These are phyloP conservation scores for Tremellales sp. DNA, from an alignment of 1,284 basidiomycete genomes.

Conservation along the genomic window DNA sequence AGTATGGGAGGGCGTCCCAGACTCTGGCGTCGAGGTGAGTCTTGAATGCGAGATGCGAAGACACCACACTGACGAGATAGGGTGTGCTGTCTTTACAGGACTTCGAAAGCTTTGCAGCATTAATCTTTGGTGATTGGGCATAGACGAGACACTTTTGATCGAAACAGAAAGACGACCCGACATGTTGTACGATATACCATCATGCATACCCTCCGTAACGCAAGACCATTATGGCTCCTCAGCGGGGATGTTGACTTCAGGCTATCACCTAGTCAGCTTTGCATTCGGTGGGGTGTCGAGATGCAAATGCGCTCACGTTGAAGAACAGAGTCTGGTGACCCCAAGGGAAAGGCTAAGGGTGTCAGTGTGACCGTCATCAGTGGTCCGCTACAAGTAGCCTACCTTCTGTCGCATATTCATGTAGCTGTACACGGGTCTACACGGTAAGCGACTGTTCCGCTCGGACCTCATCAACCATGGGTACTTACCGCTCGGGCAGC, in stretches of 20 bases:
- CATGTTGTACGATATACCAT: too few relatives aligned
- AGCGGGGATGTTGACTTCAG: conserved; percentile 37
- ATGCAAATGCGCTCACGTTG: conserved; percentile 27
- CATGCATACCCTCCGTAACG: too few relatives aligned
- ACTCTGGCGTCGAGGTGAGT: conserved; percentile 44
- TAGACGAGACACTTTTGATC: conserved; percentile 8
- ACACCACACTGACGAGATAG: conserved; percentile 5
- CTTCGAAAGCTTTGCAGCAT: conserved; percentile 42
- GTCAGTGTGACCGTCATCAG: not conserved
- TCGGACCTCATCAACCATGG: not conserved
- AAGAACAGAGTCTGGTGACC: conserved; percentile 46
- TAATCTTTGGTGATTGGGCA: conserved; percentile 49
- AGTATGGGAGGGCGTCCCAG: conserved; percentile 47
- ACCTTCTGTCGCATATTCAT: conserved; percentile 45
- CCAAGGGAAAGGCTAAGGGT: conserved; percentile 18
- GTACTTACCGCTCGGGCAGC: conserved; percentile 19
- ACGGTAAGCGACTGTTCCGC: not conserved
- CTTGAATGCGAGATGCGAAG: not conserved
- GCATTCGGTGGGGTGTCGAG: not conserved
- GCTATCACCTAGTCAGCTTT: conserved; percentile 10
- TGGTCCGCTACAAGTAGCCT: conserved; percentile 7
- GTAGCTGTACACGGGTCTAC: conserved; percentile 39
- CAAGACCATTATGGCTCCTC: conserved; percentile 15
- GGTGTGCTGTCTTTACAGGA: conserved; percentile 34
- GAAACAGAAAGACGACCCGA: too few relatives aligned